A percentile compares a stretch with the other conserved stretches of the same genome.
phyloP scores from a whole-genome alignment of 2,329 filamentous ascomycete species.

The Coniella vitis region DNA sequence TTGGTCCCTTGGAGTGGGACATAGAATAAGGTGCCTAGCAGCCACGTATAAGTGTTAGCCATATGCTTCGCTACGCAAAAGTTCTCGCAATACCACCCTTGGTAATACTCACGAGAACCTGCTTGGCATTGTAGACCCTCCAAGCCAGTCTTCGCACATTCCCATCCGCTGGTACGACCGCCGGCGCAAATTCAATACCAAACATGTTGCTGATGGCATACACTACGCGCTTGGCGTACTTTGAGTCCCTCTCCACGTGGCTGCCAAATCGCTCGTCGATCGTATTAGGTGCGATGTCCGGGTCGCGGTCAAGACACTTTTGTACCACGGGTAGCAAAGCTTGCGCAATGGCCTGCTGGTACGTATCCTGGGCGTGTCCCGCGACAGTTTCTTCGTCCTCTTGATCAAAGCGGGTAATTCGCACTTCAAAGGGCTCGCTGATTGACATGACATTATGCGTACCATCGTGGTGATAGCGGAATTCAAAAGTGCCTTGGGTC shows the following conservation, averaged over 20 bases:
- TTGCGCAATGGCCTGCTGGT: slow-evolving; percentile 65
- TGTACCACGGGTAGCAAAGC: slow-evolving; percentile 75
- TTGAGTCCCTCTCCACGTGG: slow-evolving; percentile 77
- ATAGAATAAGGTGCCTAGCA: slow-evolving; percentile 64
- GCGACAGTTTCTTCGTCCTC: slow-evolving; percentile 48
- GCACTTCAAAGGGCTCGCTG: slow-evolving; percentile 87
- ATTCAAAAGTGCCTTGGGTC: slow-evolving; percentile 93
- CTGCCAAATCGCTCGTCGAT: slow-evolving; percentile 78
- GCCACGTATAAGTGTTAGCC: no score
- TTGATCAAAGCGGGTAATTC: slow-evolving; percentile 72
- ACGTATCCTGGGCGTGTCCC: slow-evolving; percentile 47
- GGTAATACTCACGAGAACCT: slow-evolving; percentile 66
- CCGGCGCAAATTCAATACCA: slow-evolving; percentile 88
- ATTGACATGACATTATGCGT: slow-evolving; percentile 92
- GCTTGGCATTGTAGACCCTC: slow-evolving; percentile 93
- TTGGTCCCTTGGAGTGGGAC: slow-evolving; percentile 56
- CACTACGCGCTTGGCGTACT: slow-evolving; percentile 83
- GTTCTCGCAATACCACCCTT: no score
- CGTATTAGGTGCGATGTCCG: slow-evolving; percentile 77
- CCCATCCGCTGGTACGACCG: slow-evolving; percentile 87
- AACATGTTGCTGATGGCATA: slow-evolving; percentile 97
- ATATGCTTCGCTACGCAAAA: no score
- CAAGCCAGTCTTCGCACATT: slow-evolving; percentile 86
- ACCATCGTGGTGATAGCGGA: slow-evolving; percentile 92
- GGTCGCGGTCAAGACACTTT: slow-evolving; percentile 89